Percentiles rank a stretch among this genome's conserved stretches.
Evolutionary conservation across 371 early-diverging fungal genomes (phyloP).

Genomic region (Gilbertella persicaria): DNA sequence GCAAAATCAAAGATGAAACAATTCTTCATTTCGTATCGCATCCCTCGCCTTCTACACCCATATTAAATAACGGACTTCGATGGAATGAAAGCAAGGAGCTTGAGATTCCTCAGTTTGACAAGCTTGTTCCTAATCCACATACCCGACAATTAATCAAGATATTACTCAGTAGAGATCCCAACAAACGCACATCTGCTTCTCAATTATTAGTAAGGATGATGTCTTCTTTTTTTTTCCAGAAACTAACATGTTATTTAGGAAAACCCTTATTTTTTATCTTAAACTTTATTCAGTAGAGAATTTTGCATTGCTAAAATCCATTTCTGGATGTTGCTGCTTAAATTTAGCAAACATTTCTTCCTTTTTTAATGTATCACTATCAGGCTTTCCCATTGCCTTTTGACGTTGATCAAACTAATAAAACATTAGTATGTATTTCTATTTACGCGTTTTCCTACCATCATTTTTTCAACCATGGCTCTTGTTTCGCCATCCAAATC

Average conservation of each 20-base stretch:
- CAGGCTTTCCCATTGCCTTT: slow-evolving; percentile 79
- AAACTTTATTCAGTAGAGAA: slow-evolving; percentile 14
- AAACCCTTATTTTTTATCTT: slow-evolving; percentile 14
- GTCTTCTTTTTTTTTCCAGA: neutral
- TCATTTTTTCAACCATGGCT: slow-evolving; percentile 86
- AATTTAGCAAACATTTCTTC: slow-evolving; percentile 79
- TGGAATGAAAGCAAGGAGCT: slow-evolving; percentile 53
- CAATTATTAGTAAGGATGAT: slow-evolving; percentile 34
- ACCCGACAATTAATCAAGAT: slow-evolving; percentile 38
- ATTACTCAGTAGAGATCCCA: slow-evolving; percentile 43
- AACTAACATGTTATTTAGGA: slow-evolving; percentile 6
- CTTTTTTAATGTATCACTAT: slow-evolving; percentile 84
- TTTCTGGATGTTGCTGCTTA: slow-evolving; percentile 60
- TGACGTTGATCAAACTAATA: slow-evolving; percentile 89
- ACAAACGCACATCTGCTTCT: slow-evolving; percentile 40
- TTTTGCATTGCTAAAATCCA: slow-evolving; percentile 51
- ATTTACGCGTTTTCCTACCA: slow-evolving; percentile 43
- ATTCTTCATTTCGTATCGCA: slow-evolving; percentile 53
- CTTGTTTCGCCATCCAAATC: slow-evolving; percentile 93
- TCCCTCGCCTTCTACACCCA: slow-evolving; percentile 50
- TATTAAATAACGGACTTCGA: slow-evolving; percentile 46
- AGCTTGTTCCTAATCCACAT: slow-evolving; percentile 32
- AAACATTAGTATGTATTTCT: neutral
- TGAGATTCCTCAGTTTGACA: slow-evolving; percentile 46
- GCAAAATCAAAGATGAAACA: slow-evolving; percentile 49